phyloP scores from a whole-genome alignment of 2,329 filamentous ascomycete species.

The Ophiostoma montium region DNA sequence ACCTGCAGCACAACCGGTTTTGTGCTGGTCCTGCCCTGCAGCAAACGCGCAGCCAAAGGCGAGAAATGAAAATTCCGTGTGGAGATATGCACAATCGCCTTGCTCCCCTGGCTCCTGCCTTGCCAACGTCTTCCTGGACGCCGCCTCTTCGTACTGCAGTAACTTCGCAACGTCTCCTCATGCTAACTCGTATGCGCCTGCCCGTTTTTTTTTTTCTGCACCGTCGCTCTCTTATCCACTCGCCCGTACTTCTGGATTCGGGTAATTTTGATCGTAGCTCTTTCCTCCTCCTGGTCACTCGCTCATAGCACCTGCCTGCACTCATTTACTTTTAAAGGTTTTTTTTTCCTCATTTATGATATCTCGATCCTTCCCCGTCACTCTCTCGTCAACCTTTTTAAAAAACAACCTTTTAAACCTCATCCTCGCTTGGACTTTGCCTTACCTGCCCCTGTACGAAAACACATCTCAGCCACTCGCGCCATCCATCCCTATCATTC shows the following conservation, averaged over 20 bases:
- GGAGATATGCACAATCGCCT: neutral
- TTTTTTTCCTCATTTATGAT: neutral
- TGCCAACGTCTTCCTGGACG: neutral
- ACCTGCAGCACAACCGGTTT: conserved; percentile 5
- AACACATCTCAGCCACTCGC: no score
- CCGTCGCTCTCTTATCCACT: conserved; percentile 2
- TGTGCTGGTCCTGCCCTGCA: neutral
- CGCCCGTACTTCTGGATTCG: neutral
- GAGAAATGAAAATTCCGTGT: neutral
- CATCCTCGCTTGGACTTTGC: no score
- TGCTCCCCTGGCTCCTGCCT: neutral
- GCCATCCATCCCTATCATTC: no score
- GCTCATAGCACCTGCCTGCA: neutral
- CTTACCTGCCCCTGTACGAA: no score
- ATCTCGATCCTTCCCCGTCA: neutral
- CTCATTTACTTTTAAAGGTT: no score
- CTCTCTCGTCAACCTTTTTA: no score
- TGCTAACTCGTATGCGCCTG: no score
- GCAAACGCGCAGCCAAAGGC: neutral
- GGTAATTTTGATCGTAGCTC: neutral
- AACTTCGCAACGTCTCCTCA: neutral
- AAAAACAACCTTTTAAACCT: no score
- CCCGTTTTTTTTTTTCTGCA: neutral
- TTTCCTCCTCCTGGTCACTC: no score
- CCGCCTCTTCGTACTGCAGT: neutral